Conservation (phyloP, 169 alveolate genomes). For the Eimeria acervulina region DNA sequence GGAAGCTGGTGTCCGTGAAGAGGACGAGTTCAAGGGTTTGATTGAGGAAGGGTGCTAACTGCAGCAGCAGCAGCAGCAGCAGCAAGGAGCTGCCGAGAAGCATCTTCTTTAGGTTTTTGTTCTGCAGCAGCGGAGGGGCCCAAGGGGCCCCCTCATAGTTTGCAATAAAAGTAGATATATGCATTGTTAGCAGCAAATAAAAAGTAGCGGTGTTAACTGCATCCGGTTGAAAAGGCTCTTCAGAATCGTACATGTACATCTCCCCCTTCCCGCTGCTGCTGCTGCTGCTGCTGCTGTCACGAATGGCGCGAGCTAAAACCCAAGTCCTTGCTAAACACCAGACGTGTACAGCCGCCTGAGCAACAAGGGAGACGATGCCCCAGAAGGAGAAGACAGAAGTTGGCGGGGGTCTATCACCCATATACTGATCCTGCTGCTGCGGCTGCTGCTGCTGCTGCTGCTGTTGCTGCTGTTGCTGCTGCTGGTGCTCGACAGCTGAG, state of each 20-base stretch:
- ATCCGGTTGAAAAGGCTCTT: constrained; percentile 93
- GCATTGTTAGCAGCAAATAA: constrained; percentile 90
- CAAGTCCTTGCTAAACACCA: constrained; percentile 89
- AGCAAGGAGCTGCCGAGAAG: no score
- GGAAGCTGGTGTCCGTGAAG: constrained; percentile 38
- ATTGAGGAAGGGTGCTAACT: constrained; percentile 76
- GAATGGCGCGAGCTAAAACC: constrained; percentile 86
- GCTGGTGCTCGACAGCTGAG: constrained; percentile 83
- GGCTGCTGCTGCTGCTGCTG: constrained; percentile 50
- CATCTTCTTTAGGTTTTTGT: constrained; percentile 83
- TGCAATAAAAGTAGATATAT: constrained; percentile 90
- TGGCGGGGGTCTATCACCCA: constrained; percentile 34
- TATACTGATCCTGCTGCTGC: no score
- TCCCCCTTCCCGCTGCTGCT: constrained; percentile 66
- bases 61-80: constrained; percentile 65
- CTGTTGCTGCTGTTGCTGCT: constrained; percentile 83
- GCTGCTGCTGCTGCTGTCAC: constrained; percentile 24
- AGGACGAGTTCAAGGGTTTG: constrained; percentile 74
- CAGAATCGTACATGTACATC: constrained; percentile 69
- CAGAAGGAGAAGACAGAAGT: constrained; percentile 82
- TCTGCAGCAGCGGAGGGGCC: constrained; percentile 89
- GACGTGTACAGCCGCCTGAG: constrained; percentile 90
- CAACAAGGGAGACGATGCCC: constrained; percentile 85
- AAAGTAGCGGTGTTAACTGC: constrained; percentile 93
- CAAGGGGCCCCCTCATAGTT: constrained; percentile 95